Base-by-base conservation (phyloP, 2,329 filamentous ascomycete genomes). In the Xylariomycetidae sp. region DNA sequence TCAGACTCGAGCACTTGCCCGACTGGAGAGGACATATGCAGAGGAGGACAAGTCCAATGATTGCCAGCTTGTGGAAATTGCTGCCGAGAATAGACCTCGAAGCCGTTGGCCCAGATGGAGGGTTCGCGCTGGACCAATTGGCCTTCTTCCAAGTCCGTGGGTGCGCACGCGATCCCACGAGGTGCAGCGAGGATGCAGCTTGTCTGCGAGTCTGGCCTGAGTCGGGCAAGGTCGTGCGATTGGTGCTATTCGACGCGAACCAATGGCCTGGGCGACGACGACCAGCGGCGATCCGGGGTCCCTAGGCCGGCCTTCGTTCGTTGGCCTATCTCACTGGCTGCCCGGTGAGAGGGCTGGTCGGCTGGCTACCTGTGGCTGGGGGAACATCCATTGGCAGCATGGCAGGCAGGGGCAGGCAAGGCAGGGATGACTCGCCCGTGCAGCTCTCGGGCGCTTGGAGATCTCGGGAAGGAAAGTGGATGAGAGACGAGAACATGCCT, bases 361-460 rank as follows among this genome's bases (percentile, higher is more conserved):
- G 24, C 6, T 13, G 25, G 26, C 7, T 29, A n/a, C n/a, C n/a
- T n/a, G n/a, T n/a, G n/a, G n/a, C n/a, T n/a, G n/a, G n/a, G n/a
- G n/a, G n/a, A n/a, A n/a, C n/a, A n/a, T n/a, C n/a, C n/a, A n/a
- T n/a, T n/a, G n/a, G n/a, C n/a, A n/a, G n/a, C n/a, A n/a, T n/a
- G n/a, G n/a, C n/a, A n/a, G n/a, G n/a, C n/a, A n/a, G n/a, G n/a
- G n/a, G n/a, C n/a, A n/a, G n/a, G n/a, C n/a, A n/a, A n/a, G n/a
- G 10, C 19, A 13, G n/a, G 16, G 28, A 19, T 4, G 18, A 7
- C 15, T 30, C 16, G 16, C 14, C n/a, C 15, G 26, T 22, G 16
- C n/a, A n/a, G n/a, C n/a, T 29, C 31, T 16, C 32, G 28, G 37
- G 42, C 39, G 46, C 43, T 40, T 40, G 42, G 31, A 28, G 20